phyloP scores from a whole-genome alignment of 805 yeast genomes.

The Pichia scutulata region DNA sequence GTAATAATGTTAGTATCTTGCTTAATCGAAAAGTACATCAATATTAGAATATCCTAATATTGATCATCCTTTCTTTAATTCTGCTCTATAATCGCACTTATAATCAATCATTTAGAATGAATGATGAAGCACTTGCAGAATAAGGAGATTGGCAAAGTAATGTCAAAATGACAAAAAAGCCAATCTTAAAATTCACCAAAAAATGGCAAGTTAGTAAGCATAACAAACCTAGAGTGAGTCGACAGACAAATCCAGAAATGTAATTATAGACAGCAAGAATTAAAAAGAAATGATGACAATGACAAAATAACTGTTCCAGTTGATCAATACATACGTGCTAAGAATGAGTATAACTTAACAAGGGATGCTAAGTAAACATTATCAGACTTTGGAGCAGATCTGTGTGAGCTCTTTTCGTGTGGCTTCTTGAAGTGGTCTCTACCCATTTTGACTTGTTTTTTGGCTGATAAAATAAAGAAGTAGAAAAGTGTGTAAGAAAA shows the following conservation, averaged over 20 bases:
- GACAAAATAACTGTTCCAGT: background rate
- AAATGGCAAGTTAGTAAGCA: background rate
- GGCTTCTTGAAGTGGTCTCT: slow-evolving; percentile 94
- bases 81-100: slow-evolving; percentile 45
- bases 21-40: slow-evolving; percentile 2
- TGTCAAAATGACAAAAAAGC: background rate
- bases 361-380: slow-evolving; percentile 97
- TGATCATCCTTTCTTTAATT: slow-evolving; percentile 17
- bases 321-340: slow-evolving; percentile 82
- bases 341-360: slow-evolving; percentile 97
- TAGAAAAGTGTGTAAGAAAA: background rate
- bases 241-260: background rate
- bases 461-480: background rate
- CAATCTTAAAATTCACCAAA: background rate
- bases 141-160: background rate
- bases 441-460: slow-evolving; percentile 59
- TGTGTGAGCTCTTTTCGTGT: slow-evolving; percentile 93
- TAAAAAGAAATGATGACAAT: slow-evolving; percentile 9
- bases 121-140: slow-evolving; percentile 27
- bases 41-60: background rate
- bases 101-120: background rate
- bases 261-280: slow-evolving; percentile 20
- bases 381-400: slow-evolving; percentile 99
- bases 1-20: slow-evolving; percentile 14
- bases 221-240: background rate